phyloP scores from a whole-genome alignment of 257 asterid genomes.

The Rauvolfia tetraphylla region DNA sequence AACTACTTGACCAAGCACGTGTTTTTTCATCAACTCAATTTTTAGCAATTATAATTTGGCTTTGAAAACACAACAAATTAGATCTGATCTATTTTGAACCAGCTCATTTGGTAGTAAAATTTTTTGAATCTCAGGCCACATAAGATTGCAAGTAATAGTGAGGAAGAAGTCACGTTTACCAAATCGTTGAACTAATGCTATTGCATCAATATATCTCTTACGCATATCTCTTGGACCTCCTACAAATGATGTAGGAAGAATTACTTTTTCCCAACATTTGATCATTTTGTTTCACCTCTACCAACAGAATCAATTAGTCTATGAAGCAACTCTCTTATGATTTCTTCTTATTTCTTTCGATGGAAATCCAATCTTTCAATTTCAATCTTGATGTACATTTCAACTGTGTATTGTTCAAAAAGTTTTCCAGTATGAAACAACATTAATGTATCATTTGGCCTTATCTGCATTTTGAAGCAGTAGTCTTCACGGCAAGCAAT shows the following conservation, averaged over 20 bases:
- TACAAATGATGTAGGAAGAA: neutral
- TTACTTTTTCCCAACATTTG: neutral
- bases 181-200: too few relatives aligned
- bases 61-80: neutral
- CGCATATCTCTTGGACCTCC: too few relatives aligned
- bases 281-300: neutral
- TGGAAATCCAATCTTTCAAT: too few relatives aligned
- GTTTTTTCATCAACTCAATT: neutral
- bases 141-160: too few relatives aligned
- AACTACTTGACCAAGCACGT: neutral
- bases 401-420: neutral
- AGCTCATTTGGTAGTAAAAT: neutral
- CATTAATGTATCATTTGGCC: neutral
- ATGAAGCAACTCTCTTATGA: neutral
- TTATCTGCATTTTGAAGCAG: neutral
- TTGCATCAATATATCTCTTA: too few relatives aligned
- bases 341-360: too few relatives aligned
- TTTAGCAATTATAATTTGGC: too few relatives aligned
- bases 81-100: neutral
- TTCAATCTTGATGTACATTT: too few relatives aligned
- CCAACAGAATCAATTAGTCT: neutral
- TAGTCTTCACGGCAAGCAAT: neutral
- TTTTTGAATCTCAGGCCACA: too few relatives aligned
- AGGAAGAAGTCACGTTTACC: too few relatives aligned
- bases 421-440: neutral